phyloP scores from a whole-genome alignment of 441 rosid species.

The Mallotus japonicus region DNA sequence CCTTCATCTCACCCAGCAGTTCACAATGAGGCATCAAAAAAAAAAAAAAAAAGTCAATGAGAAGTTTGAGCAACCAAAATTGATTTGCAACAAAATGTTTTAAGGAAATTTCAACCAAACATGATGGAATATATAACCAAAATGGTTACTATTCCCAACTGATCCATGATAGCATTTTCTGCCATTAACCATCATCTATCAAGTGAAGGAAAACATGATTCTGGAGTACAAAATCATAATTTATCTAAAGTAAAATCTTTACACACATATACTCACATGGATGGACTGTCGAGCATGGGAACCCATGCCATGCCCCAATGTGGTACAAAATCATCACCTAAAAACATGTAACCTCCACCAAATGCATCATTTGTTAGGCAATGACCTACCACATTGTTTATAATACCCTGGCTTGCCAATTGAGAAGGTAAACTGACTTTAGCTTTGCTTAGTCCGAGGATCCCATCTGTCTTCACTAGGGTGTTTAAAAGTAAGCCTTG shows the following conservation, averaged over 20 bases:
- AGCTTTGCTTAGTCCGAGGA: conserved; percentile 83
- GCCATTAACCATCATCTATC: neutral
- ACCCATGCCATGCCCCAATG: conserved; percentile 76
- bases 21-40: too few relatives aligned
- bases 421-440: conserved; percentile 91
- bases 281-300: conserved; percentile 60
- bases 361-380: conserved; percentile 60
- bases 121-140: neutral
- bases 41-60: too few relatives aligned
- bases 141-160: neutral
- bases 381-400: conserved; percentile 81
- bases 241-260: conserved; percentile 12
- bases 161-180: neutral
- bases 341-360: conserved; percentile 79
- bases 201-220: neutral
- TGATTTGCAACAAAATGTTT: neutral
- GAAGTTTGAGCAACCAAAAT: too few relatives aligned
- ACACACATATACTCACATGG: conserved; percentile 46
- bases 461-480: conserved; percentile 77
- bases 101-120: neutral
- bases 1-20: neutral
- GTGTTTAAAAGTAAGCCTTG: conserved; percentile 75
- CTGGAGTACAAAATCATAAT: neutral
- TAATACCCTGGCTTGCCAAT: conserved; percentile 72
- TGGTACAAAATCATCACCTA: conserved; percentile 84